Percentiles rank a stretch among this genome's conserved stretches.
Conservation (phyloP, 1,284 basidiomycete species). For the Moesziomyces antarcticus region DNA sequence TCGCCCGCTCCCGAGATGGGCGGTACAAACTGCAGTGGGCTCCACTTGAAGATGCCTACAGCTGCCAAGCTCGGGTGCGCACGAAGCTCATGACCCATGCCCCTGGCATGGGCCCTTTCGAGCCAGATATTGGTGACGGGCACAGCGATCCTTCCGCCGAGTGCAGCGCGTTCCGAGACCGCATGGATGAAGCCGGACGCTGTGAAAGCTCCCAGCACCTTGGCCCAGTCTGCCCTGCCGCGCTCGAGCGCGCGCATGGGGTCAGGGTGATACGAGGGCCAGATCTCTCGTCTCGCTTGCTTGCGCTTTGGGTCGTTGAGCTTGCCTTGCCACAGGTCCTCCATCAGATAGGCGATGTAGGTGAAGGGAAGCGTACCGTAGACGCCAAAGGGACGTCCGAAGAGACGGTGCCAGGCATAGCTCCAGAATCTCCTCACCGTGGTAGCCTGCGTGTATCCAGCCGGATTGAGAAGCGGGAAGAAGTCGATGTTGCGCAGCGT, state of each 20-base stretch:
- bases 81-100: conserved; percentile 40
- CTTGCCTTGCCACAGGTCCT: conserved; percentile 34
- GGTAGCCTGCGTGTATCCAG: conserved; percentile 34
- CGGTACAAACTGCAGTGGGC: conserved; percentile 40
- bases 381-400: conserved; percentile 46
- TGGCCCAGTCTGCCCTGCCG: conserved; percentile 54
- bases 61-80: conserved; percentile 1
- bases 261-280: conserved; percentile 44
- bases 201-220: conserved; percentile 50
- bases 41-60: conserved; percentile 8
- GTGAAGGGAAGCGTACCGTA: conserved; percentile 51
- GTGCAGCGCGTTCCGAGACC: conserved; percentile 42
- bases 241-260: conserved; percentile 41
- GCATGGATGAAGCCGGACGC: conserved; percentile 52
- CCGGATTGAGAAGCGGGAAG: conserved; percentile 51
- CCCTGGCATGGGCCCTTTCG: conserved; percentile 25
- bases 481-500: conserved; percentile 53
- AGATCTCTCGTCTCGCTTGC: conserved; percentile 30
- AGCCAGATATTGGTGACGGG: conserved; percentile 50
- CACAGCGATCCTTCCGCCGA: conserved; percentile 45
- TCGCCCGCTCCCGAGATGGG: conserved; percentile 49
- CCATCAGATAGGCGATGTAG: conserved; percentile 30
- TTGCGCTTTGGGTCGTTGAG: conserved; percentile 33
- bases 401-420: conserved; percentile 49
- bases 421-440: conserved; percentile 47